Evolutionary conservation across 257 asterid species (phyloP).

Genomic region (Rauvolfia tetraphylla): DNA sequence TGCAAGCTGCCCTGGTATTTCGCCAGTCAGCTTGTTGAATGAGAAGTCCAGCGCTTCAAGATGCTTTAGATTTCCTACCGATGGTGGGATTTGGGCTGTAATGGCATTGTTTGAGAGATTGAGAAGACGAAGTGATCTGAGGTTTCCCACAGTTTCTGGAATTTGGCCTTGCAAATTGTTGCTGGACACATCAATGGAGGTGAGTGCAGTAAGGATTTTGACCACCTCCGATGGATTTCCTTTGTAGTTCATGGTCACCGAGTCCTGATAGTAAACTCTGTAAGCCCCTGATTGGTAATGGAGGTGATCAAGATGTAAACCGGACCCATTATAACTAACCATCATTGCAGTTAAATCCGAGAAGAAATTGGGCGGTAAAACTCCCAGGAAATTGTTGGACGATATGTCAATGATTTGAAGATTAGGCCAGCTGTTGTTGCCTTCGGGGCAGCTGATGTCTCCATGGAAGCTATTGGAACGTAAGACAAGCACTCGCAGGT

Average conservation of each 20-base stretch:
- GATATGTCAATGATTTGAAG: conserved; percentile 65
- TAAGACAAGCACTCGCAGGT: conserved; percentile 50
- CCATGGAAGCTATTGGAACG: conserved; percentile 54
- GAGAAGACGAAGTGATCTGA: conserved; percentile 26
- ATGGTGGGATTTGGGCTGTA: neutral
- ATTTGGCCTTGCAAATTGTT: conserved; percentile 42
- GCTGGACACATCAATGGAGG: conserved; percentile 47
- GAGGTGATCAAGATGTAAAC: conserved; percentile 22
- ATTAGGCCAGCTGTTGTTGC: conserved; percentile 42
- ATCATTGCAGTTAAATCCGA: conserved; percentile 45
- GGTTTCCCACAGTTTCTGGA: conserved; percentile 37
- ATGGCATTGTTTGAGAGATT: conserved; percentile 43
- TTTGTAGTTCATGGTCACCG: conserved; percentile 26
- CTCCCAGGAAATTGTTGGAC: conserved; percentile 48
- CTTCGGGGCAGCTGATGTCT: conserved; percentile 21
- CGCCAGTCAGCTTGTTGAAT: conserved; percentile 31
- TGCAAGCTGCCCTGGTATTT: conserved; percentile 39
- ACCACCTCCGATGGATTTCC: conserved; percentile 19
- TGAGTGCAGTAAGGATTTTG: conserved; percentile 29
- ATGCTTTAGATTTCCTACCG: conserved; percentile 24
- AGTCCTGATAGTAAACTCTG: conserved; percentile 22
- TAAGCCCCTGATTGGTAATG: neutral
- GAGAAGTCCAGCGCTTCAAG: conserved; percentile 63
- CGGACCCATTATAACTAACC: conserved; percentile 15
- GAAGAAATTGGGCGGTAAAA: conserved; percentile 28